These are phyloP conservation scores for Phoma sp. DNA, from an alignment of 2,329 filamentous ascomycete species.

Conservation along the genomic window DNA sequence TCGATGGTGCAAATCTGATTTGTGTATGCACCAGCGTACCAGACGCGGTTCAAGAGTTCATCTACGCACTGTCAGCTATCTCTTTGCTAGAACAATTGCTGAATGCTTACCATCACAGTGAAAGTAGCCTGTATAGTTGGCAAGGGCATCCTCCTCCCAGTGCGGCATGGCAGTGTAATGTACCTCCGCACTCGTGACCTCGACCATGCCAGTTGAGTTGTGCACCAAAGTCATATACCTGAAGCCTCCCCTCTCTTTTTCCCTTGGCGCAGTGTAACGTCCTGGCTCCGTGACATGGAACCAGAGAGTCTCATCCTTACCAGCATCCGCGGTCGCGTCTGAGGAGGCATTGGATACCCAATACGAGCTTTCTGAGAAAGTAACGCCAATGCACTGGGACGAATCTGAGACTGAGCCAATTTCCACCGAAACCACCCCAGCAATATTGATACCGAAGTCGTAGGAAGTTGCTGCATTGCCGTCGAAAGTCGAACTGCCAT, in stretches of 20 bases:
- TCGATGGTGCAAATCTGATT: slow-evolving; percentile 50
- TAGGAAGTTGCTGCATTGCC: slow-evolving; percentile 48
- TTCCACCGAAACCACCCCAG: slow-evolving; percentile 47
- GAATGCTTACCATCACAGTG: slow-evolving; percentile 45
- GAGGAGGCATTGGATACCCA: slow-evolving; percentile 57
- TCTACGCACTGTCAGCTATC: slow-evolving; percentile 32
- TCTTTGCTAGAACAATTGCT: no score
- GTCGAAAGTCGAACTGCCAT: slow-evolving; percentile 44
- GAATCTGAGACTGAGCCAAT: slow-evolving; percentile 42
- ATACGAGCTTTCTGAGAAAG: slow-evolving; percentile 51
- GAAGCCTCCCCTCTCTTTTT: slow-evolving; percentile 54
- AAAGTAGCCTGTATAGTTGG: slow-evolving; percentile 51
- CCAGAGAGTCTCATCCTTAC: slow-evolving; percentile 58
- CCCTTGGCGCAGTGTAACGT: slow-evolving; percentile 49
- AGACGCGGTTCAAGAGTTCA: slow-evolving; percentile 52
- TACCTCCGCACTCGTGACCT: slow-evolving; percentile 45
- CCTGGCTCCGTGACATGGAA: slow-evolving; percentile 51
- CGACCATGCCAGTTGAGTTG: slow-evolving; percentile 51
- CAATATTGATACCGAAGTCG: slow-evolving; percentile 53
- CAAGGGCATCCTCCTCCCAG: slow-evolving; percentile 44
- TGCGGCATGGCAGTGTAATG: slow-evolving; percentile 56
- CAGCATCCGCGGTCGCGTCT: slow-evolving; percentile 56
- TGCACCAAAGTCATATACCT: slow-evolving; percentile 54
- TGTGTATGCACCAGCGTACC: slow-evolving; percentile 52
- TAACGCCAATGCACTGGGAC: slow-evolving; percentile 51